These are phyloP conservation scores for Malassezia restricta DNA, from an alignment of 1,284 basidiomycete genomes.

Conservation along the genomic window DNA sequence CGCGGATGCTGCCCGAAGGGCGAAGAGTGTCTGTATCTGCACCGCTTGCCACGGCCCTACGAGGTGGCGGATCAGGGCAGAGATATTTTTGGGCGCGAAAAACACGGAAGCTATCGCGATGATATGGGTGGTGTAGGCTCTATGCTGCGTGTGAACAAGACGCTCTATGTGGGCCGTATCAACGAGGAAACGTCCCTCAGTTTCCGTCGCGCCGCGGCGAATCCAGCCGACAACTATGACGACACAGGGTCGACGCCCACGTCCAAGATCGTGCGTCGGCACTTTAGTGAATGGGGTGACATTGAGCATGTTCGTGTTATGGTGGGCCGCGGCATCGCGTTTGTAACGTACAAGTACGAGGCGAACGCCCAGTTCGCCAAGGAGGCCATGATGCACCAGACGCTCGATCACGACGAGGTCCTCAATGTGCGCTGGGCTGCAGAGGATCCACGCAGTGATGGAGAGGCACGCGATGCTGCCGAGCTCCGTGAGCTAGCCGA, in stretches of 20 bases:
- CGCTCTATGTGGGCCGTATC: slow-evolving; percentile 85
- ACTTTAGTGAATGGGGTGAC: slow-evolving; percentile 96
- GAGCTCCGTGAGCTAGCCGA: slow-evolving; percentile 26
- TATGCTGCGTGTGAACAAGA: slow-evolving; percentile 84
- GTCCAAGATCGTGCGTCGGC: slow-evolving; percentile 47
- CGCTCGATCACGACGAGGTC: slow-evolving; percentile 91
- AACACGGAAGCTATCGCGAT: slow-evolving; percentile 91
- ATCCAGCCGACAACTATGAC: slow-evolving; percentile 22
- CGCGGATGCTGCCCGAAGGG: slow-evolving; percentile 95
- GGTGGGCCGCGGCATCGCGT: slow-evolving; percentile 86
- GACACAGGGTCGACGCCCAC: slow-evolving; percentile 21
- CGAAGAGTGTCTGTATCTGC: slow-evolving; percentile 89
- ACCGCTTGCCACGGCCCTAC: slow-evolving; percentile 57
- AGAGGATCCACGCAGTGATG: slow-evolving; percentile 35
- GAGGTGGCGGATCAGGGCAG: slow-evolving; percentile 76
- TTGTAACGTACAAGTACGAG: slow-evolving; percentile 86
- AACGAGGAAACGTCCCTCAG: slow-evolving; percentile 32
- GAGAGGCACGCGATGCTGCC: slow-evolving; percentile 25
- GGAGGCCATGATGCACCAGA: slow-evolving; percentile 97
- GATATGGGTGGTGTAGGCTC: slow-evolving; percentile 99
- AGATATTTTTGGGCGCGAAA: slow-evolving; percentile 93
- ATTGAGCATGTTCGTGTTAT: slow-evolving; percentile 83
- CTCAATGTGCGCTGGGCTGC: slow-evolving; percentile 56
- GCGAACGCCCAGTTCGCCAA: slow-evolving; percentile 84
- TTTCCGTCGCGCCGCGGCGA: slow-evolving; percentile 18